Percentiles rank a stretch among this genome's conserved stretches.
phyloP scores from a whole-genome alignment of 768 basidiomycete genomes.

The Amyloporia xantha region DNA sequence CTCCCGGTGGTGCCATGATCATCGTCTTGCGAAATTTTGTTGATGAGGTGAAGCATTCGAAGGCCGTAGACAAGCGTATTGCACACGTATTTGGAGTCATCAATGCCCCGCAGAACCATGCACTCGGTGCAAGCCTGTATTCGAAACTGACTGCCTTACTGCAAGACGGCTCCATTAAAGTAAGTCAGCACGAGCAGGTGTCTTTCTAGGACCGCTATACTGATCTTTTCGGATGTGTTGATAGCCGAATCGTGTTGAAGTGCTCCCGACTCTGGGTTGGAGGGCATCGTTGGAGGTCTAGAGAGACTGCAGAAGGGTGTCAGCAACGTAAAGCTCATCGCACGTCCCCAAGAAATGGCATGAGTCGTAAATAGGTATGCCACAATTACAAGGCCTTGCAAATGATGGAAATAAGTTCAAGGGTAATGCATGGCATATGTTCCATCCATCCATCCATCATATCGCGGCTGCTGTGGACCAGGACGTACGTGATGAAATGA shows the following conservation, averaged over 20 bases:
- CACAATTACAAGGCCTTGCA: no score
- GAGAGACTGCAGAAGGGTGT: slow-evolving; percentile 14
- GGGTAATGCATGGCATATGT: no score
- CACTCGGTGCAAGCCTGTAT: slow-evolving; percentile 15
- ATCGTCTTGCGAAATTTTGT: slow-evolving; percentile 8
- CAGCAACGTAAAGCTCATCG: slow-evolving; percentile 26
- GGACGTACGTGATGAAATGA: no score
- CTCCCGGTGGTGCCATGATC: slow-evolving; percentile 16
- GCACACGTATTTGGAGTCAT: slow-evolving; percentile 11
- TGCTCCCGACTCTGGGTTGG: slow-evolving; percentile 21
- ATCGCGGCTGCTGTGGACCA: no score
- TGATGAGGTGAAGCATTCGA: slow-evolving; percentile 7
- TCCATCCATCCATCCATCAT: no score
- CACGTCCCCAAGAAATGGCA: slow-evolving; percentile 17
- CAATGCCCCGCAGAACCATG: slow-evolving; percentile 9
- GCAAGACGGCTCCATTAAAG: slow-evolving; percentile 18
- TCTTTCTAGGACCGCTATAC: background rate
- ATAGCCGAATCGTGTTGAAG: slow-evolving; percentile 10
- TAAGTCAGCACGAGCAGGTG: slow-evolving; percentile 10
- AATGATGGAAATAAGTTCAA: no score
- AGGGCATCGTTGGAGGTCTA: slow-evolving; percentile 20
- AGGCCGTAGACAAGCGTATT: slow-evolving; percentile 10
- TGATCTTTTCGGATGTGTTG: background rate
- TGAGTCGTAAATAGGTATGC: no score
- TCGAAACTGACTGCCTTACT: slow-evolving; percentile 16